phyloP scores from a whole-genome alignment of 148 eudicot species.

The Cornus suecica region DNA sequence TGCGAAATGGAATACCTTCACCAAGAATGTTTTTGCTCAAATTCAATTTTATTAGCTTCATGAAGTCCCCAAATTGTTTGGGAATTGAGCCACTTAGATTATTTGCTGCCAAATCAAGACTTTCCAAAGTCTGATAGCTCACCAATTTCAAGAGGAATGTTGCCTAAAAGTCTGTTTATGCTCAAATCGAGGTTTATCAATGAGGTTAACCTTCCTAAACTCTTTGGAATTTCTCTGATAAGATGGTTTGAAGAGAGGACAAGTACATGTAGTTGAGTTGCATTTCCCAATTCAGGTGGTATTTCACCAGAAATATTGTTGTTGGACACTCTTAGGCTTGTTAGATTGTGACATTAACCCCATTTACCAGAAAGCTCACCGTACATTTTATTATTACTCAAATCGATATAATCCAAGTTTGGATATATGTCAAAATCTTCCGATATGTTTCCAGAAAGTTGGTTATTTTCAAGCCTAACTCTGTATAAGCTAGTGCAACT shows the following conservation, averaged over 20 bases:
- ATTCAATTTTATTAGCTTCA: neutral
- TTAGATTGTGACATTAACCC: constrained; percentile 7
- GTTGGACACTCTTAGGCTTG: constrained; percentile 9
- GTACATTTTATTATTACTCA: constrained; percentile 18
- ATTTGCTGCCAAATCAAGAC: neutral
- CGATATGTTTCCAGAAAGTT: neutral
- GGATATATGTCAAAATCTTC: constrained; percentile 26
- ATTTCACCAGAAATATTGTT: constrained; percentile 22
- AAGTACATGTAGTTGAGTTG: constrained; percentile 1
- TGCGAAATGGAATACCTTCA: neutral
- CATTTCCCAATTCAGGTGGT: constrained; percentile 14
- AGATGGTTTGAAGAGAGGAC: constrained; percentile 18
- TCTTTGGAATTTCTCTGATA: constrained; percentile 12
- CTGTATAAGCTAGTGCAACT: constrained; percentile 18
- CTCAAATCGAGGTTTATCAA: constrained; percentile 1
- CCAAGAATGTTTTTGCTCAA: neutral
- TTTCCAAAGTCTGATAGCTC: neutral
- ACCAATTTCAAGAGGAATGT: constrained; percentile 6
- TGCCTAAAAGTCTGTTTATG: neutral
- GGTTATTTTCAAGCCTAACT: constrained; percentile 13
- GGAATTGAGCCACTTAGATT: neutral
- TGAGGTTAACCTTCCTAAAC: neutral
- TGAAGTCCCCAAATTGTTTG: neutral
- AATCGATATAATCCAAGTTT: constrained; percentile 9
- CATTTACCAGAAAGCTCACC: constrained; percentile 18